Evolutionary conservation across 2,329 filamentous ascomycete genomes (phyloP).

Genomic region (Penicillium sp.): DNA sequence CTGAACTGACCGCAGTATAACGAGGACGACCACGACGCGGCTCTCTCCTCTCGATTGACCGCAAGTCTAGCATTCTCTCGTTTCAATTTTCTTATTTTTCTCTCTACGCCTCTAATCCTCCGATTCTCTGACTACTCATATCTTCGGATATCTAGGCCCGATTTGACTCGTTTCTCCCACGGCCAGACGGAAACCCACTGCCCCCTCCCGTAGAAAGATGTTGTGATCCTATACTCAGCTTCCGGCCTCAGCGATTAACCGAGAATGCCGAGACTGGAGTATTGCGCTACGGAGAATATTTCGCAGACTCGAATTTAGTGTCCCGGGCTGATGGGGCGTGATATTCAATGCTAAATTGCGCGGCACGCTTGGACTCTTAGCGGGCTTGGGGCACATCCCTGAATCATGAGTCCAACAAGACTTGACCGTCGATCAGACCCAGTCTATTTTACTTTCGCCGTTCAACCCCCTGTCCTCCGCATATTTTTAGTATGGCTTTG

Average conservation of each 20-base stretch:
- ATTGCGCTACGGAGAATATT: background rate
- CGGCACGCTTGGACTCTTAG: background rate
- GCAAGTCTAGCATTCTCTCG: background rate
- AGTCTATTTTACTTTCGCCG: background rate
- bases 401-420: constrained; percentile 15
- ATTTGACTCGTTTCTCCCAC: background rate
- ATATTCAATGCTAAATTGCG: constrained; percentile 3
- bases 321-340: too few species aligned
- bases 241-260: background rate
- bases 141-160: background rate
- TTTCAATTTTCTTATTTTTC: background rate
- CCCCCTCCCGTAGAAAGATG: background rate
- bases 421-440: constrained; percentile 17
- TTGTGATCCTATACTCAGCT: background rate
- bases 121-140: background rate
- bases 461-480: background rate
- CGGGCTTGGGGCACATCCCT: constrained; percentile 1
- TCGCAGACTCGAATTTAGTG: background rate
- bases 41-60: constrained; percentile 2
- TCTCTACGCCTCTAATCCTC: background rate
- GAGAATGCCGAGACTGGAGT: background rate
- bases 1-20: constrained; percentile 11
- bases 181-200: constrained; percentile 1
- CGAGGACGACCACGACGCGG: background rate
- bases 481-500: background rate